phyloP scores from a whole-genome alignment of 2,329 filamentous ascomycete genomes.

The Zasmidium citrigriseum region DNA sequence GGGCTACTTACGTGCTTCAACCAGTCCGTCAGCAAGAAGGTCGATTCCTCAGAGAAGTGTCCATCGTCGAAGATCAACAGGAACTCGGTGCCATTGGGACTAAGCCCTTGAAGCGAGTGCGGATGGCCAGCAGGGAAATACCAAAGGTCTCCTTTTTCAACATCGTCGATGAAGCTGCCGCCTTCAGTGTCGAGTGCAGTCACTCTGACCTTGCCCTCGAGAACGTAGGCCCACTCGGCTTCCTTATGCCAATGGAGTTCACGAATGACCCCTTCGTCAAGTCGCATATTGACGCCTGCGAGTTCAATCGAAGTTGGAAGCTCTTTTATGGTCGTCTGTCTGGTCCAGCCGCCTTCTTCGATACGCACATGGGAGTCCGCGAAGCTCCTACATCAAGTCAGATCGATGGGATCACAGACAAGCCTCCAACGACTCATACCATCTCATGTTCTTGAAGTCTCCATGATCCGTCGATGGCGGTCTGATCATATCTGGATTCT shows the following conservation, averaged over 20 bases:
- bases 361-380: constrained; percentile 50
- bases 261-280: constrained; percentile 70
- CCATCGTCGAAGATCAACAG: constrained; percentile 64
- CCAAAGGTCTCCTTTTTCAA: constrained; percentile 76
- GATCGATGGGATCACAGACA: neutral
- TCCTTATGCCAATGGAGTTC: constrained; percentile 82
- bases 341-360: constrained; percentile 75
- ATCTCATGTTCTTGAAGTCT: constrained; percentile 69
- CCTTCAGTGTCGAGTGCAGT: constrained; percentile 75
- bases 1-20: constrained; percentile 45
- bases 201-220: constrained; percentile 66
- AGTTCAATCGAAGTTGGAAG: constrained; percentile 68
- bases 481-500: constrained; percentile 71
- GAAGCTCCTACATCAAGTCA: constrained; percentile 36
- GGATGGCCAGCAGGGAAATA: constrained; percentile 78
- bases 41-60: constrained; percentile 64
- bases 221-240: constrained; percentile 75
- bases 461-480: constrained; percentile 74
- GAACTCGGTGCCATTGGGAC: constrained; percentile 62
- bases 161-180: constrained; percentile 74
- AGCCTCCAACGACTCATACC: constrained; percentile 47
- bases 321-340: constrained; percentile 69
- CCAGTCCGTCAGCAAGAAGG: constrained; percentile 74
- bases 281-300: constrained; percentile 76
- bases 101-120: constrained; percentile 73